A percentile compares a stretch with the other conserved stretches of the same genome.
phyloP scores from a whole-genome alignment of 1,139 yeast species.

The Suhomyces anneliseae region DNA sequence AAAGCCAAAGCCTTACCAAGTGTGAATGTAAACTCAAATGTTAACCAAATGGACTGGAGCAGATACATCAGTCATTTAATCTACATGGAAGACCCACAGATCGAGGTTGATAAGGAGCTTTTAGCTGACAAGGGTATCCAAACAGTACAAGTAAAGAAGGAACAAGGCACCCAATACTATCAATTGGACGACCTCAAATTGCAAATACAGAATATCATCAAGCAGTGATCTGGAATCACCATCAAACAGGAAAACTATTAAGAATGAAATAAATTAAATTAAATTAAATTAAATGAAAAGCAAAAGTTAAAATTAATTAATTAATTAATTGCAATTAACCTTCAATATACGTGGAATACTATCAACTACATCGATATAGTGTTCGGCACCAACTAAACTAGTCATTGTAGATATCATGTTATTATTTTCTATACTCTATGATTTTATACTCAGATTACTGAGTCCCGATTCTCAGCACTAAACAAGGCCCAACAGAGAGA shows the following conservation, averaged over 20 bases:
- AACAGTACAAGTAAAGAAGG: conserved; percentile 46
- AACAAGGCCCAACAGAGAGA: too few species aligned
- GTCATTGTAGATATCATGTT: too few species aligned
- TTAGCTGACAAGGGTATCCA: conserved; percentile 44
- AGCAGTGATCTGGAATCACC: not conserved
- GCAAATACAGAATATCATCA: conserved; percentile 21
- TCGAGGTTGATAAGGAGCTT: conserved; percentile 43
- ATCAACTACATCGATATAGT: too few species aligned
- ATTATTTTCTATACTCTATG: too few species aligned
- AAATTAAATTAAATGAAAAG: not conserved
- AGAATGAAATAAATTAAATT: not conserved
- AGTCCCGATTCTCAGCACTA: too few species aligned
- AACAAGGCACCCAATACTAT: conserved; percentile 27
- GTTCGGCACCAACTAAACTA: too few species aligned
- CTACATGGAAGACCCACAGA: conserved; percentile 47
- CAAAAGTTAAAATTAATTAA: too few species aligned
- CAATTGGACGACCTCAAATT: conserved; percentile 40
- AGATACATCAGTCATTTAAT: conserved; percentile 58
- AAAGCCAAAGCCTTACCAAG: conserved; percentile 10
- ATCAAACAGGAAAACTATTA: not conserved
- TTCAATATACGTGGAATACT: too few species aligned
- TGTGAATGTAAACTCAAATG: conserved; percentile 10
- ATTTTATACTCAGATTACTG: too few species aligned
- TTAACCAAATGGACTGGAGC: conserved; percentile 28
- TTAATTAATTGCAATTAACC: too few species aligned